Evolutionary conservation across 1,284 basidiomycete genomes (phyloP), one percentile per base, ranked within the genome.

Genomic region (Tremellales sp.): DNA sequence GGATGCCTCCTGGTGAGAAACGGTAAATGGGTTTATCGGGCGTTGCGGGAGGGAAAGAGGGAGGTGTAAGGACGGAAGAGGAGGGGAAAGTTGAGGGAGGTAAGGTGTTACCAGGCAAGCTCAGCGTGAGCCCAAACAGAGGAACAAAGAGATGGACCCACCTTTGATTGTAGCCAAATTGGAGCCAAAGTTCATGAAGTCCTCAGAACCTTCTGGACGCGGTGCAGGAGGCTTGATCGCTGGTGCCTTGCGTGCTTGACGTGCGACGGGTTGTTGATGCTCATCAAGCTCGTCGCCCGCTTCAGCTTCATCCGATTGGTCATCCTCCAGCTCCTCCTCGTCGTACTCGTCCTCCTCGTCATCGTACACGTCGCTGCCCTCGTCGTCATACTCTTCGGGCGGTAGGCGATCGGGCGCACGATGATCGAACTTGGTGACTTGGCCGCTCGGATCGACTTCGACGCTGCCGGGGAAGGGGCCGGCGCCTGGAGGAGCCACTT

Each of bases 391-490:
- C 51, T 62, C 56, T 46, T 57, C 51, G 51, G 68, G 69, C 23
- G 57, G 76, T 45, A 77, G 68, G 51, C 78, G 67, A 53, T 75
- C 69, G 43, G 75, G 78, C 23, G 75, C 70, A 26, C 76, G 72
- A 50, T 79, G 78, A 54, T 80, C 75, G 60, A 81, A 80, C 40
- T 82, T 83, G 53, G 92, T 82, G 61, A 94, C 84, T 49, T 83
- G 81, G 46, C 90, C 90, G 63, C 87, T 86, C 73, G 89, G 86
- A 78, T 97, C 92, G 55, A 97, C 82, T 71, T 96, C 93, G 67
- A 98, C 91, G 70, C 86, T 89, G 55, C 94, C 96, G 22, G 96
- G 94, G 78, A 98, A 98, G 1, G 96, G 96, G 19, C 94, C 94
- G 5, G 94, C 94, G 19, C 94, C 94, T 40, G 86, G 88, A 23